Percentiles rank a stretch among this genome's conserved stretches.
These are phyloP conservation scores for Trametes gibbosa DNA, from an alignment of 768 basidiomycete species.

Conservation along the genomic window DNA sequence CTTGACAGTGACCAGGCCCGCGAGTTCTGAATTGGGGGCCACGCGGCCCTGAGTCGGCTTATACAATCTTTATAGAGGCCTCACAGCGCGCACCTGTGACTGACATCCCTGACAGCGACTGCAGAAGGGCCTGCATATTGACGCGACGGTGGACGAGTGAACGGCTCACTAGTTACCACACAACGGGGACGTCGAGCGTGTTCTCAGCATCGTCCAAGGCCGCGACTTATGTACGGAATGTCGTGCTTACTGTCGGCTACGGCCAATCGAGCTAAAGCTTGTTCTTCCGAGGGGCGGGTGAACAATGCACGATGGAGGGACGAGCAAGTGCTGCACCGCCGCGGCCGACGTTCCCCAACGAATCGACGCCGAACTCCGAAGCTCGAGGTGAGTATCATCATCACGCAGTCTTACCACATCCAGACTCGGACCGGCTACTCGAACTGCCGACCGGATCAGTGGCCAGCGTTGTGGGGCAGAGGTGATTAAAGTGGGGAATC, in stretches of 20 bases:
- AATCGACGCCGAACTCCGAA: background rate
- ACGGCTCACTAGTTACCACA: constrained; percentile 4
- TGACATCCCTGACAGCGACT: constrained; percentile 6
- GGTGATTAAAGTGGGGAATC: constrained; percentile 2
- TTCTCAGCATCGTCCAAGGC: background rate
- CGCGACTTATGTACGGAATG: background rate
- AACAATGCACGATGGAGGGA: background rate
- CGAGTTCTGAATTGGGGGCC: constrained; percentile 9
- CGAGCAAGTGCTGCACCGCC: background rate
- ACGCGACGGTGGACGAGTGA: background rate
- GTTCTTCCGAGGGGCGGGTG: background rate
- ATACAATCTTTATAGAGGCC: background rate
- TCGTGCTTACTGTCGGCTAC: constrained; percentile 1
- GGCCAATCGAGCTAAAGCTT: background rate
- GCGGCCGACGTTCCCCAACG: background rate
- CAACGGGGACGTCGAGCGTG: background rate
- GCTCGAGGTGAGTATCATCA: background rate
- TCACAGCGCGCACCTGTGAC: background rate
- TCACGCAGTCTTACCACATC: no score
- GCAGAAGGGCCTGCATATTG: constrained; percentile 3
- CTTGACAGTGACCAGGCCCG: constrained; percentile 11
- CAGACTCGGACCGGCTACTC: no score
- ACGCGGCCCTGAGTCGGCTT: background rate
- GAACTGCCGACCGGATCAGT: no score
- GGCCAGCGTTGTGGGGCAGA: no score